phyloP scores from a whole-genome alignment of 1,139 yeast species.

The Geotrichum siamense region DNA sequence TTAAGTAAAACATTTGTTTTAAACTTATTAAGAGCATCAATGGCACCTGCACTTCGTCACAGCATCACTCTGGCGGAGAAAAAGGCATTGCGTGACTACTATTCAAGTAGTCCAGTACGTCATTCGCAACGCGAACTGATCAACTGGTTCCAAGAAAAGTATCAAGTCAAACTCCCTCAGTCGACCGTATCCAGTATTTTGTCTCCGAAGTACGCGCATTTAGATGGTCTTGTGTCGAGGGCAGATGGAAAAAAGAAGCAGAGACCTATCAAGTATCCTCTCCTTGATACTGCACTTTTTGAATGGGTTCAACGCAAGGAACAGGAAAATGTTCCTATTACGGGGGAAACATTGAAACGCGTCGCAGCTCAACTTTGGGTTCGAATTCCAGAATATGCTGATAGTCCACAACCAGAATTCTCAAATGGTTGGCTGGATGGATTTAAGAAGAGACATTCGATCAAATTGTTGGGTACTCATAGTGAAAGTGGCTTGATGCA shows the following conservation, averaged over 20 bases:
- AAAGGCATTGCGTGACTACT: conserved; percentile 15
- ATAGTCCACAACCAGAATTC: conserved; percentile 14
- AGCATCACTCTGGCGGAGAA: conserved; percentile 17
- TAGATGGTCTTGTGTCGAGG: conserved; percentile 16
- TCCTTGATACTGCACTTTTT: conserved; percentile 14
- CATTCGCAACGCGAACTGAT: conserved; percentile 15
- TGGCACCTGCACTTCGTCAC: conserved; percentile 16
- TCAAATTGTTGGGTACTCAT: conserved; percentile 12
- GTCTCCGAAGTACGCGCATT: conserved; percentile 13
- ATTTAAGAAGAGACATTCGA: conserved; percentile 16
- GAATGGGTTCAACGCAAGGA: conserved; percentile 17
- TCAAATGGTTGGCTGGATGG: conserved; percentile 18
- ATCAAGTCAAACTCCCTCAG: conserved; percentile 16
- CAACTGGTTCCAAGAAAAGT: conserved; percentile 16
- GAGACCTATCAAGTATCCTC: conserved; percentile 15
- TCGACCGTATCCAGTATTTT: conserved; percentile 16
- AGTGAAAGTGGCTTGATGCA: conserved; percentile 13
- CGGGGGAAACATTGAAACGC: conserved; percentile 13
- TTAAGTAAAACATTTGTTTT: no score
- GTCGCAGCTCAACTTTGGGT: conserved; percentile 17
- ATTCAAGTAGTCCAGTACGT: conserved; percentile 13
- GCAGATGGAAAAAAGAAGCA: conserved; percentile 16
- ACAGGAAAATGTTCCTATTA: conserved; percentile 13
- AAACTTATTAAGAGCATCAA: no score
- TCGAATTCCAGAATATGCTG: conserved; percentile 15